These are phyloP conservation scores for Coemansia brasiliensis DNA, from an alignment of 192 early-diverging fungal genomes.

Conservation along the genomic window DNA sequence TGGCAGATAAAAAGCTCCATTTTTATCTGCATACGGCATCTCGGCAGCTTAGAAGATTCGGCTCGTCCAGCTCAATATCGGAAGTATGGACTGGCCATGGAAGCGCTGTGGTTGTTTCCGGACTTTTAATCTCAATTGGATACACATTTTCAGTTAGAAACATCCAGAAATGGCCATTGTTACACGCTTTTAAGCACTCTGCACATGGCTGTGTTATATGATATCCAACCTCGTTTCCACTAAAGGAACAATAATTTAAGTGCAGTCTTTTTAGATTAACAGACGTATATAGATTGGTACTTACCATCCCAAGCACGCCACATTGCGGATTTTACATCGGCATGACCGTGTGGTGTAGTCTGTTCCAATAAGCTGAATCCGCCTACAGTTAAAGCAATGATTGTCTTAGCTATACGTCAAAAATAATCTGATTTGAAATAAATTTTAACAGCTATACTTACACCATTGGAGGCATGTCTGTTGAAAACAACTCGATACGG, in stretches of 20 bases:
- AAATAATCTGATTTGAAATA: not conserved
- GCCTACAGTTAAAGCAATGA: constrained; percentile 13
- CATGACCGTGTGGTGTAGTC: constrained; percentile 73
- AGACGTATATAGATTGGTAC: constrained; percentile 4
- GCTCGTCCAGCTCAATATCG: constrained; percentile 39
- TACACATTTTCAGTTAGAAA: constrained; percentile 78
- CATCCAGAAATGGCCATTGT: constrained; percentile 99
- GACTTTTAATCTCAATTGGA: constrained; percentile 42
- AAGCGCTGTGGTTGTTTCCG: constrained; percentile 6
- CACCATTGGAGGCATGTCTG: constrained; percentile 69
- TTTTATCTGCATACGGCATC: constrained; percentile 42
- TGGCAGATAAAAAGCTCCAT: constrained; percentile 4
- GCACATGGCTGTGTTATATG: constrained; percentile 84
- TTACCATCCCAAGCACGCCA: constrained; percentile 69
- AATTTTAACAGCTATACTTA: constrained; percentile 46
- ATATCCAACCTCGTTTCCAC: constrained; percentile 77
- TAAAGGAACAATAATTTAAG: constrained; percentile 3
- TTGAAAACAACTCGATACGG: constrained; percentile 71
- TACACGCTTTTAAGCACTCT: constrained; percentile 83
- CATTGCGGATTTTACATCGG: constrained; percentile 70
- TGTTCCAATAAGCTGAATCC: constrained; percentile 65
- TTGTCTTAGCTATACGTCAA: not conserved
- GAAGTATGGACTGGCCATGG: constrained; percentile 19
- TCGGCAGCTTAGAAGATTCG: constrained; percentile 13
- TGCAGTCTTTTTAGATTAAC: not conserved